These are phyloP conservation scores for Pseudonitzschia multistriata DNA, from an alignment of 108 stramenopile species.

Conservation along the genomic window DNA sequence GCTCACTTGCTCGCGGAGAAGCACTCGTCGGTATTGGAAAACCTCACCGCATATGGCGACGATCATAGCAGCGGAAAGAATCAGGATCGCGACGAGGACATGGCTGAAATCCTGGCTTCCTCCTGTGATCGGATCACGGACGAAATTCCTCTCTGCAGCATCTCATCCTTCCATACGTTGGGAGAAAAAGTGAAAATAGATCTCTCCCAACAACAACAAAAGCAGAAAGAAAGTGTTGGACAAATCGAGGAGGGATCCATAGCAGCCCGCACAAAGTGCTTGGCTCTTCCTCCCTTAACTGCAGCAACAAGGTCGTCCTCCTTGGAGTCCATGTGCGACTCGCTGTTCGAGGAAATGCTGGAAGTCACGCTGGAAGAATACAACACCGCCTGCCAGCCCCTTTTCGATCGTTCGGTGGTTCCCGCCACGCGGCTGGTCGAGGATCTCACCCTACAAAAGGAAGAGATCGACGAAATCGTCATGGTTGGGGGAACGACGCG, in stretches of 20 bases:
- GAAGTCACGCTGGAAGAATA: slow-evolving; percentile 70
- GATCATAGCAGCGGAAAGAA: neutral
- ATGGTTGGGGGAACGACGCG: slow-evolving; percentile 97
- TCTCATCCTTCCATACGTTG: slow-evolving; percentile 80
- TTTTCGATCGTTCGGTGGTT: slow-evolving; percentile 78
- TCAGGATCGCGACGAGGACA: neutral
- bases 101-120: slow-evolving; percentile 60
- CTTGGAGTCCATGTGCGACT: slow-evolving; percentile 47
- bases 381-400: slow-evolving; percentile 51
- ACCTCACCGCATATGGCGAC: slow-evolving; percentile 10
- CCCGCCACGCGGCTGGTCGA: slow-evolving; percentile 77
- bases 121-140: slow-evolving; percentile 49
- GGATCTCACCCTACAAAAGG: slow-evolving; percentile 66
- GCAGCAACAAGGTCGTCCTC: too few species aligned
- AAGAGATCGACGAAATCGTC: slow-evolving; percentile 96
- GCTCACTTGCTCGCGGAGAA: slow-evolving; percentile 53
- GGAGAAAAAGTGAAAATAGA: slow-evolving; percentile 80
- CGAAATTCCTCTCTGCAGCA: slow-evolving; percentile 56
- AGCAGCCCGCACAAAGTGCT: slow-evolving; percentile 7
- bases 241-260: slow-evolving; percentile 14
- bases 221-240: slow-evolving; percentile 14
- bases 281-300: slow-evolving; percentile 19
- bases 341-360: slow-evolving; percentile 44
- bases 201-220: slow-evolving; percentile 44
- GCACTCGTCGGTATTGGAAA: slow-evolving; percentile 25